Percentiles rank a stretch among this genome's conserved stretches.
phyloP scores from a whole-genome alignment of 306 rosid species.

The Trichosanthes truncata region DNA sequence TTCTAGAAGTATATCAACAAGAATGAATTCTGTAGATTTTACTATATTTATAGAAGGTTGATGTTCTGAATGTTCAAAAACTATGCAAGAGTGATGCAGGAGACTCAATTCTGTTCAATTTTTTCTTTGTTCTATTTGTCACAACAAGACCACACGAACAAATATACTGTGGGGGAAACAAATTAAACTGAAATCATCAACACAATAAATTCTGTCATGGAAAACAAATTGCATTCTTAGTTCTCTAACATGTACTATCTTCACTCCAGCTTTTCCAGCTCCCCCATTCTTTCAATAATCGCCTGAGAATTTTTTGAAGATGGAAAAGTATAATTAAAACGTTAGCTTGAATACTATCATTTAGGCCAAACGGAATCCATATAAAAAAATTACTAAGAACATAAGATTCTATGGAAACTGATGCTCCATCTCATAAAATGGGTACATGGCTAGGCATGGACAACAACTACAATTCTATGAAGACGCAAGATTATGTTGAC shows the following conservation, averaged over 20 bases:
- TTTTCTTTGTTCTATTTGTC: slow-evolving; percentile 15
- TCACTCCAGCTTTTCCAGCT: slow-evolving; percentile 54
- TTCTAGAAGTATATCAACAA: background rate
- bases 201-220: background rate
- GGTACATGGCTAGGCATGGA: background rate
- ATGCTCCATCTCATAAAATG: background rate
- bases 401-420: background rate
- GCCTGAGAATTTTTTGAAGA: slow-evolving; percentile 29
- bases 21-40: background rate
- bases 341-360: background rate
- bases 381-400: background rate
- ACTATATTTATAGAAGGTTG: background rate
- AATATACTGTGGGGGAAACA: background rate
- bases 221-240: background rate
- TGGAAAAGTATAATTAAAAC: background rate
- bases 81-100: background rate
- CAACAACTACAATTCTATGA: background rate
- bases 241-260: background rate
- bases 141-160: slow-evolving; percentile 1
- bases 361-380: background rate
- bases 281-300: slow-evolving; percentile 57
- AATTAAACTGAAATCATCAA: slow-evolving; percentile 1
- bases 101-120: background rate
- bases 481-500: background rate
- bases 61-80: slow-evolving; percentile 1